Base-by-base conservation (phyloP, 139 green algal species). In the Coccomyxa sp. region DNA sequence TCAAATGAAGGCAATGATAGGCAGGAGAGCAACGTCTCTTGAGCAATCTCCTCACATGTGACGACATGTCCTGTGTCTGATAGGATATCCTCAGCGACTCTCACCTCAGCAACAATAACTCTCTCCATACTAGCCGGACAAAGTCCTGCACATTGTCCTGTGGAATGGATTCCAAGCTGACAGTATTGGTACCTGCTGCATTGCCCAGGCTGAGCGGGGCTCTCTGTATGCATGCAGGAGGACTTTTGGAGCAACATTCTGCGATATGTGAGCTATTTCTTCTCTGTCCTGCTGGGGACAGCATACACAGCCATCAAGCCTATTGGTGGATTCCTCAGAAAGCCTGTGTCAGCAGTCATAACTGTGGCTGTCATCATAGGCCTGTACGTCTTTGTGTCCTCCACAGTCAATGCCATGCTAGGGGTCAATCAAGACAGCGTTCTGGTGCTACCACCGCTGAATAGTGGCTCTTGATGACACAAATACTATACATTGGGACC, bases 221-320 rank as follows among this genome's bases (percentile, higher is more conserved):
- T 18, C 50, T 64, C 50, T 71, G 64, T 16, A 16, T 16, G 16
- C 44, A 16, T 38, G 64, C 64, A 87, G 9, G 78, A 91, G 35
- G 89, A 93, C 8, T 94, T 97, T 55, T 95, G 82, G 87, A 79
- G 69, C 73, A 97, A 97, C 82, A 84, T 97, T 0, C 80, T 81
- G 31, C 82, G 89, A 54, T 97, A 97, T 77, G 82, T 86, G 18
- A 89, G 89, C 38, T 97, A 94, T 80, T 97, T 97, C 74, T 89
- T 97, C 22, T 94, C 91, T 6, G 91, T 97, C 68, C 91, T 97
- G 82, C 76, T 95, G 34, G 93, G 93, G n/a, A 97, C 93, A 9
- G 93, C 87, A 22, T 96, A 95, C 71, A 86, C 94, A 33, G 92
- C 92, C 79, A 71, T 95, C n/a, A 88, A 90, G 79, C 93, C 93